Conservation (phyloP, 108 stramenopile genomes). For the Parmales sp. region DNA sequence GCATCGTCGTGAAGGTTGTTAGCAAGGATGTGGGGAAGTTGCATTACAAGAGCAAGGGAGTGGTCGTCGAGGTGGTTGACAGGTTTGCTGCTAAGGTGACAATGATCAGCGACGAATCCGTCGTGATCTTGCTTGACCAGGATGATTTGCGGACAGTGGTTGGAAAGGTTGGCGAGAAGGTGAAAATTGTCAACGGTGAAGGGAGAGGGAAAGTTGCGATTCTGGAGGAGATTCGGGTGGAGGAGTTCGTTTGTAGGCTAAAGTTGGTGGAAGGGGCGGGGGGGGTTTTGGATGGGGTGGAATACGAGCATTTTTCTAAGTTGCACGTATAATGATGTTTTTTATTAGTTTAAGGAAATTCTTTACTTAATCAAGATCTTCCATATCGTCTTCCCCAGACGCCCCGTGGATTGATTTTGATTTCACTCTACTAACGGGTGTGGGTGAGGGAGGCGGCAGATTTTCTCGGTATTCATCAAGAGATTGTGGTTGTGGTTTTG, state of each 20-base stretch:
- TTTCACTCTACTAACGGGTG: too few species aligned
- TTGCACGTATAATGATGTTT: too few species aligned
- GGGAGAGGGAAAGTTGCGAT: conserved; percentile 54
- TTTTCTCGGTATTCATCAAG: too few species aligned
- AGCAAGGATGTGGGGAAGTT: conserved; percentile 66
- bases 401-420: too few species aligned
- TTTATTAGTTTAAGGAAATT: too few species aligned
- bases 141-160: conserved; percentile 79
- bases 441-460: too few species aligned
- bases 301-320: conserved; percentile 48
- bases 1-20: conserved; percentile 69
- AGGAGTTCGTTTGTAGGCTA: neutral
- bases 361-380: too few species aligned
- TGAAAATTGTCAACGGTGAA: conserved; percentile 58
- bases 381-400: too few species aligned
- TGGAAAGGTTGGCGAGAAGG: conserved; percentile 50
- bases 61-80: conserved; percentile 49
- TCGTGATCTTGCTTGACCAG: conserved; percentile 60
- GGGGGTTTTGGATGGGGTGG: conserved; percentile 18
- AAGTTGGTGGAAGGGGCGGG: conserved; percentile 27
- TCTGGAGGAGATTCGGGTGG: neutral
- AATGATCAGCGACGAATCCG: conserved; percentile 46
- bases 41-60: conserved; percentile 72
- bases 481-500: too few species aligned
- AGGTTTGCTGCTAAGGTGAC: conserved; percentile 45